Percentiles rank a stretch among this genome's conserved stretches.
Evolutionary conservation across 2,329 filamentous ascomycete species (phyloP).

Genomic region (Calonectria hongkongensis): DNA sequence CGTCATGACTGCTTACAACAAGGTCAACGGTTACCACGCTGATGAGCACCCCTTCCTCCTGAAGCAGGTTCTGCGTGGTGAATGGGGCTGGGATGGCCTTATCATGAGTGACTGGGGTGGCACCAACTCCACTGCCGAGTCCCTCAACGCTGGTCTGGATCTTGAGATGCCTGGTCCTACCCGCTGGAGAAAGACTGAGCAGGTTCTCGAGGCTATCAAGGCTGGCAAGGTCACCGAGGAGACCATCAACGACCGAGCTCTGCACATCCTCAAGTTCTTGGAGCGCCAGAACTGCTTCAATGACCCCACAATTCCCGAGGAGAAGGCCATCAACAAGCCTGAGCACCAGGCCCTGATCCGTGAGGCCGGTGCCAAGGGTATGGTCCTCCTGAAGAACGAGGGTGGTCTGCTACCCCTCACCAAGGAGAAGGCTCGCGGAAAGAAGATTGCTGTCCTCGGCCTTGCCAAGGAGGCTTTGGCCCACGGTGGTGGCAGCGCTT

Average conservation of each 20-base stretch:
- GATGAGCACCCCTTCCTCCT: conserved; percentile 42
- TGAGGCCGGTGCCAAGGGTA: conserved; percentile 64
- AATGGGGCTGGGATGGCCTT: conserved; percentile 62
- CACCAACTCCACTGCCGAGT: conserved; percentile 51
- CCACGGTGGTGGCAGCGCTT: conserved; percentile 59
- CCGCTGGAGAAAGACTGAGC: conserved; percentile 32
- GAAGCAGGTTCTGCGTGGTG: conserved; percentile 58
- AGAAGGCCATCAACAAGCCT: conserved; percentile 50
- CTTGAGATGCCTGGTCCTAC: conserved; percentile 59
- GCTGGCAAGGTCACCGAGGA: conserved; percentile 30
- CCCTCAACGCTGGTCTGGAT: conserved; percentile 49
- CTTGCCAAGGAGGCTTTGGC: conserved; percentile 55
- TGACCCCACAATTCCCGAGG: conserved; percentile 40
- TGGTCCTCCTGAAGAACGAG: conserved; percentile 79
- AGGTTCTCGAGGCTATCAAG: conserved; percentile 35
- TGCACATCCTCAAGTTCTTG: conserved; percentile 28
- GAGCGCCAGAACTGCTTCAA: conserved; percentile 32
- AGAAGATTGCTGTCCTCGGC: conserved; percentile 55
- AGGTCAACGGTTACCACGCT: conserved; percentile 62
- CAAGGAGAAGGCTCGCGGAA: conserved; percentile 47
- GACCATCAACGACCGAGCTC: conserved; percentile 31
- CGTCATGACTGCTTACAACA: conserved; percentile 54
- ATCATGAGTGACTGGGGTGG: conserved; percentile 52
- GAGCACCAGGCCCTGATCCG: conserved; percentile 50
- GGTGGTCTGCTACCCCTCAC: conserved; percentile 73